Percentiles rank a stretch among this genome's conserved stretches.
phyloP scores from a whole-genome alignment of 345 rosid species.

The Brassica nigra region DNA sequence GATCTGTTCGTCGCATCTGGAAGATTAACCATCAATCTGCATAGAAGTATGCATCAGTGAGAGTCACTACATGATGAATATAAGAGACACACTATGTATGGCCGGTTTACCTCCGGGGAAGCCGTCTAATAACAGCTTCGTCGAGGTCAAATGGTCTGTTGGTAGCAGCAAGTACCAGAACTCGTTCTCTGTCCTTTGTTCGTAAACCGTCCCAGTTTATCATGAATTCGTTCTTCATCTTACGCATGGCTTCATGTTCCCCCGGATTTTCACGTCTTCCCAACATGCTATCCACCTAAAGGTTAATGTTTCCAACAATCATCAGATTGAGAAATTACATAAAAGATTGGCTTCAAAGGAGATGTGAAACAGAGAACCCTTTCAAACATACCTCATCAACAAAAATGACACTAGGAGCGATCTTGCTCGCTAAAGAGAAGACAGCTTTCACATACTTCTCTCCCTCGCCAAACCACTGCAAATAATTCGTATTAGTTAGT shows the following conservation, averaged over 20 bases:
- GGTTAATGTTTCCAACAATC: background rate
- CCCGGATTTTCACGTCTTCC: background rate
- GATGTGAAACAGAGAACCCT: background rate
- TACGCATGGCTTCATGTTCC: background rate
- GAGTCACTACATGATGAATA: background rate
- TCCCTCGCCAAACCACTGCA: slow-evolving; percentile 85
- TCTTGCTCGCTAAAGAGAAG: slow-evolving; percentile 97
- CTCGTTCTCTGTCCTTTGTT: background rate
- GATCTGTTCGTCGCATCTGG: slow-evolving; percentile 82
- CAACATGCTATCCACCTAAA: background rate
- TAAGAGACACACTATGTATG: background rate
- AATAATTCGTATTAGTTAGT: slow-evolving; percentile 13
- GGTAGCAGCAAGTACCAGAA: background rate
- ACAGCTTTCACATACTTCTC: slow-evolving; percentile 71
- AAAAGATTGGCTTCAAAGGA: background rate
- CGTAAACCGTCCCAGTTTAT: slow-evolving; percentile 1
- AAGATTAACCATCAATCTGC: slow-evolving; percentile 94
- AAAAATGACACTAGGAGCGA: slow-evolving; percentile 94
- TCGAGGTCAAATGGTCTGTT: slow-evolving; percentile 3
- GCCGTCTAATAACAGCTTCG: background rate
- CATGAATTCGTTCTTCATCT: background rate
- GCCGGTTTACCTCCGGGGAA: background rate
- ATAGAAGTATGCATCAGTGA: slow-evolving; percentile 15
- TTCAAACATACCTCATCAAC: slow-evolving; percentile 81
- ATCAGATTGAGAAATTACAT: background rate